Base-by-base conservation (phyloP, 306 rosid species). In the Pueraria montana region DNA sequence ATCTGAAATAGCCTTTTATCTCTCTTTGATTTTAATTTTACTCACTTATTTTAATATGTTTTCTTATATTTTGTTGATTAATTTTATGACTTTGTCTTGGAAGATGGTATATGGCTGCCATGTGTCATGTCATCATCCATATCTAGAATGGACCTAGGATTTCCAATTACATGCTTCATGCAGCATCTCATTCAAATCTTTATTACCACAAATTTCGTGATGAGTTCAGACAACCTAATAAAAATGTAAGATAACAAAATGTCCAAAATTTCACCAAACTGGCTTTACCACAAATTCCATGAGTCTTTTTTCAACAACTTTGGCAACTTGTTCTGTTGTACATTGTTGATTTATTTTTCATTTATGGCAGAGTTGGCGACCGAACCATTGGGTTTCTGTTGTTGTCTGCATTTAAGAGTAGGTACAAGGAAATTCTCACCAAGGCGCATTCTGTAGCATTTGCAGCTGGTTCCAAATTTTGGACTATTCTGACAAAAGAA, bases 371-470 rank as follows among this genome's bases (percentile, higher is more conserved):
- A 88, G 92, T 96, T 82, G 92, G 88, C 11, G 97, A 90, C 63
- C 88, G 96, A 75, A 90, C 91, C 72, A 90, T 96, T 7, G 98
- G 98, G 34, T 83, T 95, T 74, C 89, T 94, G 84, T 91, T 96
- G 73, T 77, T 93, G 83, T 93, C 98, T 77, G 97, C 99, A 63
- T 96, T 96, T 78, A 91, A 91, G 84, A 92, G 83, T 78, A 92
- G 99, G 87, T 96, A 93, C 79, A 93, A 92, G 88, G 95, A 89
- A 86, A 88, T 96, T 80, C 89, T 96, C 84, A 95, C 99, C 38
- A 96, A 94, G 92, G 97, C 99, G 34, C 98, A 96, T 87, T 67
- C 88, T 61, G 90, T 89, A 83, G 90, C 92, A 66, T 87, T 89
- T 84, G 83, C 90, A 4, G 88, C 89, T 16, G 91, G 94, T 80